phyloP scores from a whole-genome alignment of 2,329 filamentous ascomycete species.

The Penicillium sp. region DNA sequence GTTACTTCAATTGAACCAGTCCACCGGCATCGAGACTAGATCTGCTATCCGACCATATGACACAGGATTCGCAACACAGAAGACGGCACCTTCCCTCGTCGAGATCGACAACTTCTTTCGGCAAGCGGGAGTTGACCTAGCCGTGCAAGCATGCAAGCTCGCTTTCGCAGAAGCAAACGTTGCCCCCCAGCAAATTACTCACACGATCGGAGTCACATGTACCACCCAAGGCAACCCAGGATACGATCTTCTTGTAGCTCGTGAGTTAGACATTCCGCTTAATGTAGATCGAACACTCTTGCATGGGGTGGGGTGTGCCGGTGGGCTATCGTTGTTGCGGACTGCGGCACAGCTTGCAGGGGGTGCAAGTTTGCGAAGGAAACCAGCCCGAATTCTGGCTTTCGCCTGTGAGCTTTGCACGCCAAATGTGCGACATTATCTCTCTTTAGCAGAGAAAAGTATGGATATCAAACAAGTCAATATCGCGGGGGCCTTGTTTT shows the following conservation, averaged over 20 bases:
- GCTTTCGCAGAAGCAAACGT: neutral
- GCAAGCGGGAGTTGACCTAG: conserved; percentile 1
- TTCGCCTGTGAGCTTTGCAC: conserved; percentile 49
- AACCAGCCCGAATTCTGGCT: conserved; percentile 65
- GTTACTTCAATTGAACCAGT: neutral
- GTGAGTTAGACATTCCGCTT: conserved; percentile 58
- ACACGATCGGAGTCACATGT: conserved; percentile 68
- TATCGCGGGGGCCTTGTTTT: conserved; percentile 1
- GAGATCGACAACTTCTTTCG: neutral
- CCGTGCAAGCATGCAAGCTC: neutral
- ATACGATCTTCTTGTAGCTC: conserved; percentile 66
- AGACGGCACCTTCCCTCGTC: neutral
- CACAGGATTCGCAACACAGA: neutral
- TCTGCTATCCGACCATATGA: conserved; percentile 1
- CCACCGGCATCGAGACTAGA: conserved; percentile 1
- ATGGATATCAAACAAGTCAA: neutral
- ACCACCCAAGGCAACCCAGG: conserved; percentile 71
- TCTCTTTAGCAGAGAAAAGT: neutral
- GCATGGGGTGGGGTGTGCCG: conserved; percentile 67
- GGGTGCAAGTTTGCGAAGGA: conserved; percentile 60
- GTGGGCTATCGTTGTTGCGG: conserved; percentile 62
- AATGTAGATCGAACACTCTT: conserved; percentile 66
- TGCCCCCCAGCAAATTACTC: conserved; percentile 54
- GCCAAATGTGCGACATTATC: neutral
- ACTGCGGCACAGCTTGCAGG: conserved; percentile 69